Base-by-base conservation (phyloP, 2,329 filamentous ascomycete genomes). In the Epichloe typhina region DNA sequence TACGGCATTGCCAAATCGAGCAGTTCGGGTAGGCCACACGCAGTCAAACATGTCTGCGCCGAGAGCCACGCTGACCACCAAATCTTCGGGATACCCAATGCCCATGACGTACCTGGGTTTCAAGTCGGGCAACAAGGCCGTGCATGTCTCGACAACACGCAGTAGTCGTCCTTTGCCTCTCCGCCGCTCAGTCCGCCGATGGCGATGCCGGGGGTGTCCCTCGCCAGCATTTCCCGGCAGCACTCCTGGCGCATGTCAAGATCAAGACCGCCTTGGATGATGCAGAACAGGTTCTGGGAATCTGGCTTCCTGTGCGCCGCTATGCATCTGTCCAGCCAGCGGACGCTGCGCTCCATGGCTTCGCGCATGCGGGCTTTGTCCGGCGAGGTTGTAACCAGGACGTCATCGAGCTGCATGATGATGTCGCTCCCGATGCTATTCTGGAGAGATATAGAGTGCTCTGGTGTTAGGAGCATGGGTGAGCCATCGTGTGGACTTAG, bases 101-200 rank as follows among this genome's bases (percentile, higher is more conserved):
- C 93, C 93, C 94, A 98, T 98, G 52, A 98, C 91, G 69, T 98
- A 98, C 64, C 93, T 79, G n/a, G 93, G 93, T 69, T 98, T 98
- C 54, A 86, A 73, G 52, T 91, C 84, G 0, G 94, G 94, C 17
- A 98, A 74, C 52, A 95, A 68, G 35, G 74, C 78, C 1, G 93
- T 97, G 66, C 93, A 97, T 2, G 88, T 83, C 53, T 82, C 77
- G 26, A 97, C 90, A 21, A 96, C 93, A 61, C 82, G 69, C 93
- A 98, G 64, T 91, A 98, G 61, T 93, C 86, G 26, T 80, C 77
- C 67, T 98, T 98, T 15, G 88, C 93, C 70, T 98, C 94, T 49
- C 94, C 93, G 50, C 93, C 94, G 56, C 88, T 95, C 19, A 98
- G 72, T 0, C 93, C 93, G 33, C 94, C 93, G 60, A 98, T 97